Evolutionary conservation across 1,139 yeast species (phyloP), one percentile per base, ranked within the genome.

Genomic region (Kodamaea fungicola): DNA sequence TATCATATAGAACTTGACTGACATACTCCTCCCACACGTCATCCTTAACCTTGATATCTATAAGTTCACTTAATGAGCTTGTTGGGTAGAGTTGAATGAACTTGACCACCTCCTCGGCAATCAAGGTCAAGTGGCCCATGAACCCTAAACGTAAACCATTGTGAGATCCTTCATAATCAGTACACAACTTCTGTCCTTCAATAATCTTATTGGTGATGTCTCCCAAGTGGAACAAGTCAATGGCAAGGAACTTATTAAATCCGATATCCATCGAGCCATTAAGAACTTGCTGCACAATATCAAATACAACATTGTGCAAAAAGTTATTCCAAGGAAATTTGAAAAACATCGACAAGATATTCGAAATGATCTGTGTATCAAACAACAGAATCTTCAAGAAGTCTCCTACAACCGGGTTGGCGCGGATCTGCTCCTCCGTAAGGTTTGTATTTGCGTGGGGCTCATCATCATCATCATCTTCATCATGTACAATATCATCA

Each of bases 261-360:
- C 76, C 76, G 52, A 87, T 84, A 46, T 89, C 95, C 90, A 92
- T 87, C 12, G 96, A 86, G 1, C 97, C 98, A 61, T 89, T 90
- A 56, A 92, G 75, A 9, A 92, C 84, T 61, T 92, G 99, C 62
- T 94, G 99, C 29, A 92, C 95, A 49, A 92, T 87, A 61, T 92
- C 99, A 65, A 92, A 92, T 7, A 92, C 97, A 40, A 94, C 98
- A 55, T 92, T 92, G 63, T 92, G 99, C 63, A 95, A 72, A 56
- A 92, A 92, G 59, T 92, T 92, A 62, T 92, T 92, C 98, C 99
- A 92, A 4, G 98, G 98, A 61, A 89, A 92, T 50, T 76, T 75
- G 74, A 90, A 85, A 57, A 92, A 90, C 84, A 92, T 83, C 27
- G 80, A 66, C 41, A 90, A 64, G 38, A 92, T 86, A 35, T 83